Evolutionary conservation across 306 rosid genomes (phyloP), one percentile per base, ranked within the genome.

Genomic region (Purshia tridentata): DNA sequence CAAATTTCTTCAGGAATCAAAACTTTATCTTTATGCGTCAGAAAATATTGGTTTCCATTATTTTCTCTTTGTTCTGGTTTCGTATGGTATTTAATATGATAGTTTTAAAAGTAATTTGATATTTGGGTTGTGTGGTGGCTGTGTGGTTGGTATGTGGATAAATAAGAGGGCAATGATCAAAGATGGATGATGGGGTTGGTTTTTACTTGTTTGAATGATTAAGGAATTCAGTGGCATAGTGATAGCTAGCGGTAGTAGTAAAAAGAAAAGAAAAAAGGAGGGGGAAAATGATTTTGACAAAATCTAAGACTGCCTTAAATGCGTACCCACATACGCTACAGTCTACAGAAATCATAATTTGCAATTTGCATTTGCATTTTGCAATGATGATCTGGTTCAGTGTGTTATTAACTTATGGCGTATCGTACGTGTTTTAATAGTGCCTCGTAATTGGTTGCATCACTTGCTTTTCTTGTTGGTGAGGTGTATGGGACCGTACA

Each of bases 391-490:
- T 70, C 20, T 75, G 64, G 64, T 80, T 77, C 69, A n/a, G 59
- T 72, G 78, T 51, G 59, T 46, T 46, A n/a, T n/a, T n/a, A n/a
- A n/a, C n/a, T n/a, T n/a, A 73, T 7, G 73, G 73, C 55, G 79
- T 51, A 73, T 73, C 47, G 74, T 77, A 81, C 78, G 22, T 51
- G 42, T 48, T 65, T 23, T 62, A 42, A 53, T 53, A 72, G 60
- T 15, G 50, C 37, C 6, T 37, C 76, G 59, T 62, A 40, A 77
- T 62, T 69, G 81, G 63, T 59, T 70, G 71, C 75, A 59, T 76
- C 81, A 61, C 69, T 18, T 37, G 3, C 44, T 29, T 29, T 29
- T 29, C 35, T 50, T 44, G 22, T 47, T 49, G 8, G 5, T 29
- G 47, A 5, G 22, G 3, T 60, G 6, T 14, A 1, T 37, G 3